Conservation (phyloP, 2,329 filamentous ascomycete genomes). For the Blumeriella jaapii region DNA sequence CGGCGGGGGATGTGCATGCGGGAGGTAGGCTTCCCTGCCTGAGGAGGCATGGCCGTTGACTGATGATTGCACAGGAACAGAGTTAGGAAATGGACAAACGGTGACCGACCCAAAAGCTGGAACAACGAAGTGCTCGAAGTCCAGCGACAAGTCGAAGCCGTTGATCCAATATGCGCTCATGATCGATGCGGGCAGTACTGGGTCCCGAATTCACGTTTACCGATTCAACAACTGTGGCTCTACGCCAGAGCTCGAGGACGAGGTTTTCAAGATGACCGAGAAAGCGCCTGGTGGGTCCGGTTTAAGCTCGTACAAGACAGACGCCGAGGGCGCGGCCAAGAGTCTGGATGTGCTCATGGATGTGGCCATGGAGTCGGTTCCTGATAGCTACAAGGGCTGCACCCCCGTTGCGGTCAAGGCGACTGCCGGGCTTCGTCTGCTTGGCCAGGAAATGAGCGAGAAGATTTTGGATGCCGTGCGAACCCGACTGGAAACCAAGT, state of each 20-base stretch:
- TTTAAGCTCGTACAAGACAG: slow-evolving; percentile 75
- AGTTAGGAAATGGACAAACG: slow-evolving; percentile 34
- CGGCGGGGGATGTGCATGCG: slow-evolving; percentile 32
- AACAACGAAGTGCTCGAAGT: slow-evolving; percentile 68
- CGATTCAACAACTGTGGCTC: slow-evolving; percentile 97
- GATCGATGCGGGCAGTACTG: slow-evolving; percentile 97
- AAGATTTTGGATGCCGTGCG: slow-evolving; percentile 81
- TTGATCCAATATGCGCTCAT: slow-evolving; percentile 96
- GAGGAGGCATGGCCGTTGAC: slow-evolving; percentile 1
- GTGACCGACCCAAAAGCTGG: slow-evolving; percentile 51
- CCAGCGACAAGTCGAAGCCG: slow-evolving; percentile 78
- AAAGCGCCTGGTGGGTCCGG: slow-evolving; percentile 64
- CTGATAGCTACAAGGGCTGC: slow-evolving; percentile 82
- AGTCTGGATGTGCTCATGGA: slow-evolving; percentile 83
- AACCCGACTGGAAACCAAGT: slow-evolving; percentile 70
- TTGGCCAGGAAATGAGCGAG: slow-evolving; percentile 69
- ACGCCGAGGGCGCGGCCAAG: slow-evolving; percentile 79
- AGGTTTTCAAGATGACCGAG: slow-evolving; percentile 88
- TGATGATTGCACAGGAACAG: slow-evolving; percentile 10
- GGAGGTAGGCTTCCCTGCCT: slow-evolving; percentile 14
- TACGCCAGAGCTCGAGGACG: slow-evolving; percentile 86
- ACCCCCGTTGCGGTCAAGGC: slow-evolving; percentile 95
- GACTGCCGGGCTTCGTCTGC: slow-evolving; percentile 81
- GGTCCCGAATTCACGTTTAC: slow-evolving; percentile 96
- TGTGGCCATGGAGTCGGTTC: slow-evolving; percentile 72